These are phyloP conservation scores for Leishmania arabica DNA, from an alignment of 208 protist genomes.

Conservation along the genomic window DNA sequence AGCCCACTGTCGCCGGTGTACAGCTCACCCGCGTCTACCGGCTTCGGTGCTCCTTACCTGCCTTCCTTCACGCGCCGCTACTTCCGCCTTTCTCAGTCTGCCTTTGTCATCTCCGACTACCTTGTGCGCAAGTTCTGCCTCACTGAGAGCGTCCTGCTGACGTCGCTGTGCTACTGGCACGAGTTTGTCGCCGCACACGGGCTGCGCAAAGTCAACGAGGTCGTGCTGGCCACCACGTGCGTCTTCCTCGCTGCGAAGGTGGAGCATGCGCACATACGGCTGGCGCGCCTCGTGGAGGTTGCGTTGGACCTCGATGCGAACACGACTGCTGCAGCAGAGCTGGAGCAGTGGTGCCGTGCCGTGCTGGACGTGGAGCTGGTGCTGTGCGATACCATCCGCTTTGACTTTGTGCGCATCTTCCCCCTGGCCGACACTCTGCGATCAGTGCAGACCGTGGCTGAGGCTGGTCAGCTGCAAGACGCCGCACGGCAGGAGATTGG, in stretches of 20 bases:
- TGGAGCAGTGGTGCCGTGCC: slow-evolving; percentile 55
- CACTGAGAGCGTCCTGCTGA: slow-evolving; percentile 59
- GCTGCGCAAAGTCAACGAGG: slow-evolving; percentile 54
- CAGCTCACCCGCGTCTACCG: slow-evolving; percentile 24
- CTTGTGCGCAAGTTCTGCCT: slow-evolving; percentile 62
- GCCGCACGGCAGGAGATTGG: slow-evolving; percentile 31
- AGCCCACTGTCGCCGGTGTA: slow-evolving; percentile 27
- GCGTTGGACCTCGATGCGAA: slow-evolving; percentile 62
- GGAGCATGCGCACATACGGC: slow-evolving; percentile 80
- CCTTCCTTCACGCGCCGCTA: slow-evolving; percentile 57
- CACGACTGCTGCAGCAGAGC: slow-evolving; percentile 26
- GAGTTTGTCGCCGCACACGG: slow-evolving; percentile 74
- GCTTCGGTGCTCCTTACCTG: slow-evolving; percentile 29
- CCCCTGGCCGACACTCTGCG: slow-evolving; percentile 48
- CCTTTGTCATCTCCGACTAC: slow-evolving; percentile 75
- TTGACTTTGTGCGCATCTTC: slow-evolving; percentile 82
- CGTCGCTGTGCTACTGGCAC: slow-evolving; percentile 87
- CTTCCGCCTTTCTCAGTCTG: slow-evolving; percentile 48
- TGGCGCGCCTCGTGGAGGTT: slow-evolving; percentile 53
- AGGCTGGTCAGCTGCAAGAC: slow-evolving; percentile 16
- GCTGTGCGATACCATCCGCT: slow-evolving; percentile 69
- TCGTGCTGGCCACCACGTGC: slow-evolving; percentile 75
- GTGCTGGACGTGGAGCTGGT: slow-evolving; percentile 80
- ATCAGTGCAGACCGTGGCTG: slow-evolving; percentile 36
- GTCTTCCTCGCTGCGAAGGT: slow-evolving; percentile 88